Evolutionary conservation across 495 filamentous ascomycete genomes (phyloP), one percentile per base, ranked within the genome.

Genomic region (Clavariopsis aquatica): DNA sequence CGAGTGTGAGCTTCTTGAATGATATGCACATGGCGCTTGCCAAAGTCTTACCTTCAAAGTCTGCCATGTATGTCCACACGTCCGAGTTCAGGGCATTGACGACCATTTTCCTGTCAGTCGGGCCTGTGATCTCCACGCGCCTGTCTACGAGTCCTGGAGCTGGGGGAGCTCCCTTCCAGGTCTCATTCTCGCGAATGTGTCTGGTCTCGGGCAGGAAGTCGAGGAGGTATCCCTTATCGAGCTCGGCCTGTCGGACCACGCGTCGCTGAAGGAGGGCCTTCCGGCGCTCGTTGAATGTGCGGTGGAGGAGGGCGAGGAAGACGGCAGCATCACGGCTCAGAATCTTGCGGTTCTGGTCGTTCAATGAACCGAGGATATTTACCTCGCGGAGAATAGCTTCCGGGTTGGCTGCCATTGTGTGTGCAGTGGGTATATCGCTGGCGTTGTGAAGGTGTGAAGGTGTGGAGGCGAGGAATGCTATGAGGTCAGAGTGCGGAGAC

Each of bases 31-130:
- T 24, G 8, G 29, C 2, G 36, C 15, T 43, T 17, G 38, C 12
- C 38, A n/a, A 52, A 19, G 26, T 26, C 79, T 52, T 75, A 92
- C 92, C 92, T 80, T 99, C 94, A 60, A 99, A 94, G 80, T 99
- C 94, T 27, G 94, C 95, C 94, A 99, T 99, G 75, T 99, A 99
- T 28, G 94, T 98, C 91, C 91, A 99, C 20, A 98, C 95, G 73
- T 98, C 85, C 38, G 93, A 88, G 77, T 99, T 99, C 75, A 99
- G 72, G 6, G 94, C 94, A 78, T 99, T 99, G 59, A 99, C 91
- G 41, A 99, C 92, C 94, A 99, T 99, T 85, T 98, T 99, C 63
- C 95, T 84, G 78, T 98, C 94, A 2, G 94, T 98, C 0, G 94
- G 94, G 1, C 94, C 94, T 15, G 94, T 99, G 78, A 99, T 99